Evolutionary conservation across 768 basidiomycete genomes (phyloP).

Genomic region (Boletellus sp.): DNA sequence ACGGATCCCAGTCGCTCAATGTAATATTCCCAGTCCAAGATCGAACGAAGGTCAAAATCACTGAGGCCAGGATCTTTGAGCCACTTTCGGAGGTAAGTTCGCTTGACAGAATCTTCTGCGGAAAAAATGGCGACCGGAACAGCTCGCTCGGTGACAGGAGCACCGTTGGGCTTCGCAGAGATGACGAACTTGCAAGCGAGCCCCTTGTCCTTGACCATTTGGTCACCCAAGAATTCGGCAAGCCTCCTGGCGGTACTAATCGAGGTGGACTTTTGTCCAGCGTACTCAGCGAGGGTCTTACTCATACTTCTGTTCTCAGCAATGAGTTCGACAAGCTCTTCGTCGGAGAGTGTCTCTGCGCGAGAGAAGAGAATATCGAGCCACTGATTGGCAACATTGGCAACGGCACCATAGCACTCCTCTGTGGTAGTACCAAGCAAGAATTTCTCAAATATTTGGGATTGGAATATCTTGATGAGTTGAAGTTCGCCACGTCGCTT

Average conservation of each 20-base stretch:
- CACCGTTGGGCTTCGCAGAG: slow-evolving; percentile 86
- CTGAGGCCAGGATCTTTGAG: slow-evolving; percentile 86
- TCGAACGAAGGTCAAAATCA: slow-evolving; percentile 88
- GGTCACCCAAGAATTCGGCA: slow-evolving; percentile 94
- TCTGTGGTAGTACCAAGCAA: slow-evolving; percentile 88
- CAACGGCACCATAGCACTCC: slow-evolving; percentile 94
- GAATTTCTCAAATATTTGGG: slow-evolving; percentile 97
- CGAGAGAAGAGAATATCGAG: slow-evolving; percentile 89
- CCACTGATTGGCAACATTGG: slow-evolving; percentile 93
- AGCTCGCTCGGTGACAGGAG: slow-evolving; percentile 95
- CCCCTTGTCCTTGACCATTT: slow-evolving; percentile 99
- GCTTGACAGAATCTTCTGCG: slow-evolving; percentile 88
- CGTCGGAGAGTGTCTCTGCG: slow-evolving; percentile 80
- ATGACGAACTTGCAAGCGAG: slow-evolving; percentile 99
- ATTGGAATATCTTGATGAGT: slow-evolving; percentile 99
- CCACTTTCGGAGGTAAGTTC: slow-evolving; percentile 91
- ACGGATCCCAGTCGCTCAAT: slow-evolving; percentile 97
- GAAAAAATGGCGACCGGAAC: slow-evolving; percentile 98
- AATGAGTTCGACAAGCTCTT: slow-evolving; percentile 95
- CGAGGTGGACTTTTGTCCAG: slow-evolving; percentile 93
- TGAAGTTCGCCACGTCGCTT: slow-evolving; percentile 97
- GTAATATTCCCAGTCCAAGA: slow-evolving; percentile 98
- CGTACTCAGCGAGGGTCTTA: slow-evolving; percentile 94
- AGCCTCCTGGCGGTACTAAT: slow-evolving; percentile 94
- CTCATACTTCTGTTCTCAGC: slow-evolving; percentile 99